These are phyloP conservation scores for Skeletonema grethae DNA, from an alignment of 108 stramenopile genomes.

Conservation along the genomic window DNA sequence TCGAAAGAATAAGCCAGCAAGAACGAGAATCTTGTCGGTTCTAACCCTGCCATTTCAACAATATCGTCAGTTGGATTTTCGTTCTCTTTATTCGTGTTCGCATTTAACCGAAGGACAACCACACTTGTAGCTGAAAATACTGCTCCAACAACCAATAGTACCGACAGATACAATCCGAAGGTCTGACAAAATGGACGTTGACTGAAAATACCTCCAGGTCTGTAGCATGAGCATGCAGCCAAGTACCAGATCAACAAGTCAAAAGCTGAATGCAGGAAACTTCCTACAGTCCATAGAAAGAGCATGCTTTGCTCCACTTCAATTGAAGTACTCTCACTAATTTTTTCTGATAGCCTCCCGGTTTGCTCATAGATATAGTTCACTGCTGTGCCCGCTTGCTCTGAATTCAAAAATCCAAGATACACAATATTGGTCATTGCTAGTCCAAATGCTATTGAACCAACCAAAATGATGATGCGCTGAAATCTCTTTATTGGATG, in stretches of 20 bases:
- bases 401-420: constrained; percentile 52
- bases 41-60: constrained; percentile 1
- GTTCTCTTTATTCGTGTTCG: constrained; percentile 14
- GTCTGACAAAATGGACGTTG: constrained; percentile 29
- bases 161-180: constrained; percentile 47
- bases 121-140: constrained; percentile 56
- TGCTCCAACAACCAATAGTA: constrained; percentile 38
- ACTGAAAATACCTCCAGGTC: constrained; percentile 46
- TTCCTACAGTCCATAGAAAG: constrained; percentile 77
- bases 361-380: constrained; percentile 38
- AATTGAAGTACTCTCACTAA: constrained; percentile 29
- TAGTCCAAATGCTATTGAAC: constrained; percentile 74
- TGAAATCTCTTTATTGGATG: constrained; percentile 68
- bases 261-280: constrained; percentile 64
- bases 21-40: constrained; percentile 52
- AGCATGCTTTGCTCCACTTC: constrained; percentile 62
- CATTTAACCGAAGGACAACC: constrained; percentile 57
- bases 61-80: constrained; percentile 15
- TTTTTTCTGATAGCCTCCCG: constrained; percentile 18
- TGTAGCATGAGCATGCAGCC: constrained; percentile 76
- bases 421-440: constrained; percentile 75
- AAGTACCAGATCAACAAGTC: constrained; percentile 78
- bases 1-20: constrained; percentile 70
- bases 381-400: constrained; percentile 13
- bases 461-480: constrained; percentile 71